Conservation (phyloP, 2,329 filamentous ascomycete species). For the Epichloe glyceriae region DNA sequence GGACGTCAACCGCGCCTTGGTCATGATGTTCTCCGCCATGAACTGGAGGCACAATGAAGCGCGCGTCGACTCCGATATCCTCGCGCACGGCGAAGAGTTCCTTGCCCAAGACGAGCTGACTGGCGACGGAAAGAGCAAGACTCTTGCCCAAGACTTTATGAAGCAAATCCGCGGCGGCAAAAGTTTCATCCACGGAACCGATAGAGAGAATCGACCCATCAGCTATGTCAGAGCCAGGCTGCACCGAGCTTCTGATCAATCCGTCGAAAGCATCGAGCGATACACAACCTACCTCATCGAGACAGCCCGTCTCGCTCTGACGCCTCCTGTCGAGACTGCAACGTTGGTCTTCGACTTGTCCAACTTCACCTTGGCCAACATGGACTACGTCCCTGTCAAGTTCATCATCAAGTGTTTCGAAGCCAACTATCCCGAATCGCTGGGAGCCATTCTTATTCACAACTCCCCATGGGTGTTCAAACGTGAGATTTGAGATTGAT, state of each 20-base stretch:
- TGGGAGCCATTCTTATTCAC: conserved; percentile 59
- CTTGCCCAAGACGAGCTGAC: conserved; percentile 17
- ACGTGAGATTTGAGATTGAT: conserved; percentile 11
- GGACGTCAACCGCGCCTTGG: conserved; percentile 24
- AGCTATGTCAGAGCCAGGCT: conserved; percentile 22
- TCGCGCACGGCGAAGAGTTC: conserved; percentile 21
- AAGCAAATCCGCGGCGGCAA: conserved; percentile 25
- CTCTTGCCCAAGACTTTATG: conserved; percentile 16
- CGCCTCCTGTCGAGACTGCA: conserved; percentile 10
- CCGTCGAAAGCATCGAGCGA: conserved; percentile 21
- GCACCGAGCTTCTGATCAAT: conserved; percentile 20
- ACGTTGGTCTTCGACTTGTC: conserved; percentile 58
- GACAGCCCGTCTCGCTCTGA: conserved; percentile 11
- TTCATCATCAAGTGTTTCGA: conserved; percentile 73
- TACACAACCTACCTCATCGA: conserved; percentile 29
- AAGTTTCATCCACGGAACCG: conserved; percentile 23
- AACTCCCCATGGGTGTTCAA: conserved; percentile 63
- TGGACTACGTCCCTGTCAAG: conserved; percentile 65
- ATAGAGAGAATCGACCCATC: conserved; percentile 22
- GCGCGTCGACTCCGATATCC: conserved; percentile 19
- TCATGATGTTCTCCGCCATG: conserved; percentile 25
- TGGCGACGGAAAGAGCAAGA: conserved; percentile 4
- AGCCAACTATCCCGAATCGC: conserved; percentile 63
- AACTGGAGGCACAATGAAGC: conserved; percentile 23
- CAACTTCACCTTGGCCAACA: conserved; percentile 57